Evolutionary conservation across 1,284 basidiomycete species (phyloP).

Genomic region (Marasmius sp.): DNA sequence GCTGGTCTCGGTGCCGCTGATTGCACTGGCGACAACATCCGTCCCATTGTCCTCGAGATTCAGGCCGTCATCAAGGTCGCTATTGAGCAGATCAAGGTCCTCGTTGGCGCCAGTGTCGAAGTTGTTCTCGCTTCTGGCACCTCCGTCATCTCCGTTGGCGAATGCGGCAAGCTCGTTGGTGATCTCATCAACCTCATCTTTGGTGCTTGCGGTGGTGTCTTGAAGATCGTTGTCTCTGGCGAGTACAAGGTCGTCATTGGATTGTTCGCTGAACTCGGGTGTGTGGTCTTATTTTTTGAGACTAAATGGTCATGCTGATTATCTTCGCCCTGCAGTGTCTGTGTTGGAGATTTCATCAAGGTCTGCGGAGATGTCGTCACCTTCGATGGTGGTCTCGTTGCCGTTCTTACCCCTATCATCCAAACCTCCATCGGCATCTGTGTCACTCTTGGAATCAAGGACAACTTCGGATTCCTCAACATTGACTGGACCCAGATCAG

Average conservation of each 20-base stretch:
- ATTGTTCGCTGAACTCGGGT: slow-evolving; percentile 1
- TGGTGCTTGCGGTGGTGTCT: not conserved
- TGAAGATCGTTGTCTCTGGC: not conserved
- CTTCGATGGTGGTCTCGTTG: not conserved
- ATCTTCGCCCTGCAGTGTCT: not conserved
- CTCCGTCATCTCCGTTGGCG: slow-evolving; percentile 1
- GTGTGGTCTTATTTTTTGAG: not conserved
- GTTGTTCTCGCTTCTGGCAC: slow-evolving; percentile 6
- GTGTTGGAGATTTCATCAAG: not conserved
- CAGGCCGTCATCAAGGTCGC: slow-evolving; percentile 2
- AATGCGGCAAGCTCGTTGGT: slow-evolving; percentile 4
- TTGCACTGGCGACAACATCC: slow-evolving; percentile 2
- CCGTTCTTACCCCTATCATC: not conserved
- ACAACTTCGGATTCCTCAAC: not conserved
- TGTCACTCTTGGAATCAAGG: not conserved
- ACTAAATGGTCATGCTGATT: not conserved
- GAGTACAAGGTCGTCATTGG: not conserved
- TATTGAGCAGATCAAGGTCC: slow-evolving; percentile 5
- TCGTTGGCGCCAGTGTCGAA: slow-evolving; percentile 1
- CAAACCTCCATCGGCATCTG: not conserved
- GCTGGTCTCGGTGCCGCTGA: not conserved
- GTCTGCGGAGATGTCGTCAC: not conserved
- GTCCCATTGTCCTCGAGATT: slow-evolving; percentile 9
- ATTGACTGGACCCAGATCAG: not conserved
- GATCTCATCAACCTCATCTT: not conserved